phyloP scores from a whole-genome alignment of 163 green algal species.

The Scenedesmus sp. region DNA sequence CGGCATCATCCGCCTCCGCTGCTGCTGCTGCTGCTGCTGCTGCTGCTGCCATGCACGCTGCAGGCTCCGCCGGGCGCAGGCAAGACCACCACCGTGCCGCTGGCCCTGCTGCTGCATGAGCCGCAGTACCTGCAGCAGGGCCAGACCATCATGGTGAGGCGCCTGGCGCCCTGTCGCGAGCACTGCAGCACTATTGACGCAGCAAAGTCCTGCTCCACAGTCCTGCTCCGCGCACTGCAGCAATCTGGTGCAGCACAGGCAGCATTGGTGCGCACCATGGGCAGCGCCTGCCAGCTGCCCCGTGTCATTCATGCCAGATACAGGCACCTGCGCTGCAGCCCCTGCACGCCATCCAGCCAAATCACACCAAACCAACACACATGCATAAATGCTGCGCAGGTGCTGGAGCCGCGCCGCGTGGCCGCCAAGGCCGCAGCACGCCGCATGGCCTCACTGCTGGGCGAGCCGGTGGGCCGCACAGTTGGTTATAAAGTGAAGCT shows the following conservation, averaged over 20 bases:
- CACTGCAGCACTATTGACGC: not conserved
- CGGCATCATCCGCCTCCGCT: not conserved
- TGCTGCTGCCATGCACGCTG: not conserved
- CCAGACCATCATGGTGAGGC: constrained; percentile 41
- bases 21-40: not conserved
- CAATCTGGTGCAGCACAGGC: too few species aligned
- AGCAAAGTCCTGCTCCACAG: too few species aligned
- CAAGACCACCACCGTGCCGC: constrained; percentile 80
- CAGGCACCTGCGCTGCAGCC: too few species aligned
- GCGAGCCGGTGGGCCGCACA: constrained; percentile 61
- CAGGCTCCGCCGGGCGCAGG: constrained; percentile 80
- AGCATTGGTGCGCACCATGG: too few species aligned
- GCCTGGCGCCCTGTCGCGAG: not conserved
- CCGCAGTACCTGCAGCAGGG: constrained; percentile 56
- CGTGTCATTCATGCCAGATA: too few species aligned
- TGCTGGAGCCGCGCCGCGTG: constrained; percentile 79
- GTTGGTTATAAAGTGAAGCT: constrained; percentile 70
- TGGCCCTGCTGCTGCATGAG: constrained; percentile 64
- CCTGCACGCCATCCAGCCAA: too few species aligned
- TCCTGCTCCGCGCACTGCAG: too few species aligned
- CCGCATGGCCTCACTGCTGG: constrained; percentile 70
- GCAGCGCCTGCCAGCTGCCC: too few species aligned
- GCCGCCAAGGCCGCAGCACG: constrained; percentile 72
- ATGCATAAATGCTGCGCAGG: constrained; percentile 21
- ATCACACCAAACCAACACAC: too few species aligned